Percentiles rank a stretch among this genome's conserved stretches.
phyloP scores from a whole-genome alignment of 2,329 filamentous ascomycete genomes.

The Fusarium sororula region DNA sequence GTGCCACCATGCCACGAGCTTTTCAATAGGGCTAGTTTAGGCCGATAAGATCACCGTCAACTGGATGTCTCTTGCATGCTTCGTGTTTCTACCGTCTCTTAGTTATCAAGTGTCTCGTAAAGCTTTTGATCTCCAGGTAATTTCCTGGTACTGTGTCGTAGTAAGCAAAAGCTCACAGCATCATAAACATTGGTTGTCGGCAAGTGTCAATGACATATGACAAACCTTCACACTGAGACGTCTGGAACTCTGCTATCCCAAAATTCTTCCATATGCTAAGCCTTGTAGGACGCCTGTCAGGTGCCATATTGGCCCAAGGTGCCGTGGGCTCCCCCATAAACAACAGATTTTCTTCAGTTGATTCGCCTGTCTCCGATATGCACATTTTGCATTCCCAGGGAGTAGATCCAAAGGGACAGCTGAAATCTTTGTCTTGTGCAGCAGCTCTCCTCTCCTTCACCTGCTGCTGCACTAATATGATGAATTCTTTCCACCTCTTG shows the following conservation, averaged over 20 bases:
- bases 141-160: not conserved
- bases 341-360: not conserved
- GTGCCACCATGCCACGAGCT: not conserved
- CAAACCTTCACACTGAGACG: not conserved
- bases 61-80: not conserved
- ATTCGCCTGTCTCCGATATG: not conserved
- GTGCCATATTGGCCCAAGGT: conserved; percentile 9
- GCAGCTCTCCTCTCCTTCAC: not conserved
- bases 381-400: conserved; percentile 21
- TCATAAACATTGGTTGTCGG: conserved; percentile 24
- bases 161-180: not conserved
- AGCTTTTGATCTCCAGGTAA: not conserved
- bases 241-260: not conserved
- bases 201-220: conserved; percentile 16
- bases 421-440: not conserved
- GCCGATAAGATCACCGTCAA: not conserved
- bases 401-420: conserved; percentile 7
- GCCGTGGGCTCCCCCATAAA: not conserved
- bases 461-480: not conserved
- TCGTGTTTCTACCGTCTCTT: not conserved
- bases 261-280: not conserved
- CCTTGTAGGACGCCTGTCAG: not conserved
- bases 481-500: not conserved
- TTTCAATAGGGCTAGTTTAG: not conserved
- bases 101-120: not conserved